Evolutionary conservation across 345 rosid genomes (phyloP), one percentile per base, ranked within the genome.

Genomic region (Cardiospermum halicacabum): DNA sequence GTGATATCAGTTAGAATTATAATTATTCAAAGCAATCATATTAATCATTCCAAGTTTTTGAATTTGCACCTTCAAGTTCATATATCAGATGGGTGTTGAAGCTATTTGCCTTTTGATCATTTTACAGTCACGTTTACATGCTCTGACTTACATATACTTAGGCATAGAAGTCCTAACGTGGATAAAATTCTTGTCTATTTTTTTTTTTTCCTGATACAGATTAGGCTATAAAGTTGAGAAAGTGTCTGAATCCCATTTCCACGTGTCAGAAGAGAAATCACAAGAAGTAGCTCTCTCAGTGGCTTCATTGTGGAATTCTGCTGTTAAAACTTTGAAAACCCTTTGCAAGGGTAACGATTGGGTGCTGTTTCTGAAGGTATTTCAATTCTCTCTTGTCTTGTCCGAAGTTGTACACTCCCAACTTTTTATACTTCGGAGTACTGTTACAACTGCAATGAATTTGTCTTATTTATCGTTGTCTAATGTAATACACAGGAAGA

Each of bases 271-370:
- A 65, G 86, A 85, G 67, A 81, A 75, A 67, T 82, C 91, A 31
- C 82, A 42, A 42, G 58, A 40, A 39, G 64, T 79, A 57, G 85
- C 86, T 69, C 56, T 60, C 51, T 77, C 85, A 72, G 68, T 85
- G 66, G 82, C 84, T 77, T 80, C 94, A 37, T 77, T 75, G 66
- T 93, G 96, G 94, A 88, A 93, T 69, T 50, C 70, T 57, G 71
- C 72, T 62, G 78, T 84, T 47, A 66, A 72, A 67, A 77, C 74
- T 69, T 58, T 89, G 72, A 78, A 72, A 65, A 79, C 86, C 65
- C 84, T 89, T 67, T 86, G 93, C 79, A 80, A 72, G 68, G 98
- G 96, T 63, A 85, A 82, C 61, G 91, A 89, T 60, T 88, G 90
- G 89, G 71, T 70, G 65, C 76, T 88, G 19, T 93, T 89, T 75